Evolutionary conservation across 345 rosid genomes (phyloP).

Genomic region (Hibiscus mutabilis): DNA sequence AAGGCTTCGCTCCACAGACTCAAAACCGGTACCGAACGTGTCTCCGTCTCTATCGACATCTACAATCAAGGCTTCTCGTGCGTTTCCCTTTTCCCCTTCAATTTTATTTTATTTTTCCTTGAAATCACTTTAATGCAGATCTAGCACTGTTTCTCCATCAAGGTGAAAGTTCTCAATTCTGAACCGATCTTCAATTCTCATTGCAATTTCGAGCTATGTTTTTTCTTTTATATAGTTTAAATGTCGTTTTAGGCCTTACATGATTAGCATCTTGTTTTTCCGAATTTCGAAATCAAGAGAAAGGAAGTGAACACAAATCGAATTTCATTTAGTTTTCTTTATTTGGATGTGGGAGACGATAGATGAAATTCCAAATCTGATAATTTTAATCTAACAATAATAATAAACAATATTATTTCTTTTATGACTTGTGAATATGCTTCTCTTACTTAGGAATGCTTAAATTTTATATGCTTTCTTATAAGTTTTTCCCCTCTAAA

Average conservation of each 20-base stretch:
- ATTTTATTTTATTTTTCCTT: background rate
- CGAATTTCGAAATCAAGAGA: background rate
- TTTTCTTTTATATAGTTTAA: background rate
- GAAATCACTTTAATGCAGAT: background rate
- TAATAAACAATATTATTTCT: background rate
- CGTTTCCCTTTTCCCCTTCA: conserved; percentile 19
- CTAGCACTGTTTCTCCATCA: conserved; percentile 9
- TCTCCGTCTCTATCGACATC: conserved; percentile 74
- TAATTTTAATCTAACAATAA: background rate
- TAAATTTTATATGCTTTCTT: background rate
- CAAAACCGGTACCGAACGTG: conserved; percentile 85
- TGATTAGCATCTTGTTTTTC: background rate
- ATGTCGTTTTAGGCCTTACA: background rate
- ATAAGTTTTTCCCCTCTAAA: background rate
- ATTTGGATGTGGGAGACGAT: background rate
- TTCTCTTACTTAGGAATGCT: background rate
- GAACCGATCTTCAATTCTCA: background rate
- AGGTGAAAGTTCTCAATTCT: background rate
- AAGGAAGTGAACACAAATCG: background rate
- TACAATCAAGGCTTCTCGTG: conserved; percentile 93
- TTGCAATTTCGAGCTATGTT: background rate
- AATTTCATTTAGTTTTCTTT: background rate
- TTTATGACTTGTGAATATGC: background rate
- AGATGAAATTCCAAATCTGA: background rate
- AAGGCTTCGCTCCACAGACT: conserved; percentile 45